Percentiles rank a stretch among this genome's conserved stretches.
Conservation (phyloP, 1,284 basidiomycete genomes). For the Apiotrichum sp. region DNA sequence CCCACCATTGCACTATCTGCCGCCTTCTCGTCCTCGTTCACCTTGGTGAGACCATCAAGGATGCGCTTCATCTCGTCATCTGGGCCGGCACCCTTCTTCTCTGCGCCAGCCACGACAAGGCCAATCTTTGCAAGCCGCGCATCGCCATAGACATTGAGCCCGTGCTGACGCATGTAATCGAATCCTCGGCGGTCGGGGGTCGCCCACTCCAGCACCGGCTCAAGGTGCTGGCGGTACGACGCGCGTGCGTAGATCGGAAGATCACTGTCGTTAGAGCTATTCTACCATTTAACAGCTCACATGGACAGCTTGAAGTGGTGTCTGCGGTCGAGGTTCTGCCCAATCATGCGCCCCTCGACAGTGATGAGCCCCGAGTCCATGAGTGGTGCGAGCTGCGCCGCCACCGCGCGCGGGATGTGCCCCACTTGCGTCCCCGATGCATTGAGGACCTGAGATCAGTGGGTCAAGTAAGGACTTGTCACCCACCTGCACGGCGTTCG, state of each 20-base stretch:
- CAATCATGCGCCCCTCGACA: slow-evolving; percentile 60
- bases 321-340: slow-evolving; percentile 42
- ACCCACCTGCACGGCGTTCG: slow-evolving; percentile 47
- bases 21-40: slow-evolving; percentile 58
- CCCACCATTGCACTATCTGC: slow-evolving; percentile 59
- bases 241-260: slow-evolving; percentile 63
- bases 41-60: slow-evolving; percentile 56
- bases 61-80: slow-evolving; percentile 42
- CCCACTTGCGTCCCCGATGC: slow-evolving; percentile 68
- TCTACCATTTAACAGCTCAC: slow-evolving; percentile 35
- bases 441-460: slow-evolving; percentile 64
- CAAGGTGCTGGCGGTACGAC: slow-evolving; percentile 54
- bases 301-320: slow-evolving; percentile 56
- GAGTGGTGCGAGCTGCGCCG: slow-evolving; percentile 59
- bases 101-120: not conserved
- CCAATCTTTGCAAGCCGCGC: slow-evolving; percentile 1
- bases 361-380: slow-evolving; percentile 60
- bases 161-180: slow-evolving; percentile 27
- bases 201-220: slow-evolving; percentile 65
- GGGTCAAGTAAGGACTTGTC: not conserved
- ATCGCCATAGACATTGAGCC: slow-evolving; percentile 6
- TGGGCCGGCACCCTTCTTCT: not conserved
- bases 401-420: slow-evolving; percentile 61
- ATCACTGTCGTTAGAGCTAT: slow-evolving; percentile 19
- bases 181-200: slow-evolving; percentile 58